These are phyloP conservation scores for Phytophthora brassicae DNA, from an alignment of 352 stramenopile species.

Conservation along the genomic window DNA sequence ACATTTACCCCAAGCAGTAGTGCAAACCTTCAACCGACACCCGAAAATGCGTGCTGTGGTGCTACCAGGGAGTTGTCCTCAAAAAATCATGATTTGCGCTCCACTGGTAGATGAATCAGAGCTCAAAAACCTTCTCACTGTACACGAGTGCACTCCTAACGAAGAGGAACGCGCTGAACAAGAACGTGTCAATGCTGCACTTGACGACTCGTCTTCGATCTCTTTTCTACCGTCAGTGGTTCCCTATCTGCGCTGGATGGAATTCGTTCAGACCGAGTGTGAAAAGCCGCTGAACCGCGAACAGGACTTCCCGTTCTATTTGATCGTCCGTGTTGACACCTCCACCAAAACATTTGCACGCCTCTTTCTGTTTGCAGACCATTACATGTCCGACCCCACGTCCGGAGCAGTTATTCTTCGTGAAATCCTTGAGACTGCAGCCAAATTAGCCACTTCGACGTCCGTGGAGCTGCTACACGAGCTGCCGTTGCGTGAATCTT, in stretches of 20 bases:
- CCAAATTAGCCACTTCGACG: slow-evolving; percentile 11
- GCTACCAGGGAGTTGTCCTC: slow-evolving; percentile 39
- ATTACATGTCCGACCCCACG: slow-evolving; percentile 62
- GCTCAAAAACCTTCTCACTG: slow-evolving; percentile 35
- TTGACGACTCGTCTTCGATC: neutral
- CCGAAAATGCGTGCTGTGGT: slow-evolving; percentile 54
- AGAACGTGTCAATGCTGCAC: slow-evolving; percentile 17
- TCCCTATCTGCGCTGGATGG: slow-evolving; percentile 35
- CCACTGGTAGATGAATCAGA: slow-evolving; percentile 45
- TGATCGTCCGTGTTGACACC: slow-evolving; percentile 44
- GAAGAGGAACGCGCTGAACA: slow-evolving; percentile 37
- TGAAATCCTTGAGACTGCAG: slow-evolving; percentile 40
- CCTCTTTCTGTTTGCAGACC: slow-evolving; percentile 53
- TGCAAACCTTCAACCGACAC: slow-evolving; percentile 61
- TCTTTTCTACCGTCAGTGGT: neutral
- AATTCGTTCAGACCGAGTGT: slow-evolving; percentile 48
- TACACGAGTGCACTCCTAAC: slow-evolving; percentile 31
- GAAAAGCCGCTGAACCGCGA: slow-evolving; percentile 46
- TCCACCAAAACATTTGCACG: slow-evolving; percentile 42
- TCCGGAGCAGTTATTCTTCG: slow-evolving; percentile 50
- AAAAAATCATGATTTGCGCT: slow-evolving; percentile 56
- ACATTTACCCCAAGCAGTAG: slow-evolving; percentile 42
- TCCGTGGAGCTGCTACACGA: slow-evolving; percentile 8
- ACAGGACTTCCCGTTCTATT: slow-evolving; percentile 48
- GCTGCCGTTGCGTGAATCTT: slow-evolving; percentile 40